A percentile compares a stretch with the other conserved stretches of the same genome.
phyloP scores from a whole-genome alignment of 2,329 filamentous ascomycete genomes.

The Trichoderma arundinaceum region DNA sequence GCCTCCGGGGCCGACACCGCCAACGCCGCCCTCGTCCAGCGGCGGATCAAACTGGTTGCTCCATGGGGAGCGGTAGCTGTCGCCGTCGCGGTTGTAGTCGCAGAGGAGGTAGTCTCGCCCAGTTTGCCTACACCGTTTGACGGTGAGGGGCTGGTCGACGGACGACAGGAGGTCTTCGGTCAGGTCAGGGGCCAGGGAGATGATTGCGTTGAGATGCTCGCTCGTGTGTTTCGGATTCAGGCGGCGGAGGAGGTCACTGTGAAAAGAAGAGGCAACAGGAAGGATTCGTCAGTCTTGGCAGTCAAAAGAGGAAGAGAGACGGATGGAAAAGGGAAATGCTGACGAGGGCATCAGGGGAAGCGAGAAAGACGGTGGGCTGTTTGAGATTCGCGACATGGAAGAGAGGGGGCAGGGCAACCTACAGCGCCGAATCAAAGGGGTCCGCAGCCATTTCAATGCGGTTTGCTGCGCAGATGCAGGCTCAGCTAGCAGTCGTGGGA shows the following conservation, averaged over 20 bases:
- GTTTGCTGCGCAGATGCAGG: background rate
- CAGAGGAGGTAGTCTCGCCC: conserved; percentile 96
- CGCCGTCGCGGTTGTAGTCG: conserved; percentile 99
- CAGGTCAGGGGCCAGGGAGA: conserved; percentile 84
- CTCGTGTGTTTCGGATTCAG: conserved; percentile 94
- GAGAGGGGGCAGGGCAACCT: conserved; percentile 43
- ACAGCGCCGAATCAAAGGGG: conserved; percentile 79
- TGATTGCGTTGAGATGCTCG: conserved; percentile 85
- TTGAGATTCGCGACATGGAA: background rate
- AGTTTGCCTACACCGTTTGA: conserved; percentile 83
- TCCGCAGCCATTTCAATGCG: conserved; percentile 52
- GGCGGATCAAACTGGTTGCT: conserved; percentile 97
- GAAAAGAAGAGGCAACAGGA: conserved; percentile 2
- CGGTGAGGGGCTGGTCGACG: conserved; percentile 90
- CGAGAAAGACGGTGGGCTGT: background rate
- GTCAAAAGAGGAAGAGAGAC: background rate
- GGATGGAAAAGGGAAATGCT: no score
- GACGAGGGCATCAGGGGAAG: background rate
- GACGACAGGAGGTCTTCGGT: conserved; percentile 98
- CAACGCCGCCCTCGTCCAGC: conserved; percentile 67
- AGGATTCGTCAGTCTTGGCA: background rate
- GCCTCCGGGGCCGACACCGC: conserved; percentile 58
- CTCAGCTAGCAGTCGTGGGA: background rate
- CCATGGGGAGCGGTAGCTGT: conserved; percentile 98
- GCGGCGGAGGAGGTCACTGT: conserved; percentile 94